Base-by-base conservation (phyloP, 2,329 filamentous ascomycete species). In the Alternaria ethzedia region DNA sequence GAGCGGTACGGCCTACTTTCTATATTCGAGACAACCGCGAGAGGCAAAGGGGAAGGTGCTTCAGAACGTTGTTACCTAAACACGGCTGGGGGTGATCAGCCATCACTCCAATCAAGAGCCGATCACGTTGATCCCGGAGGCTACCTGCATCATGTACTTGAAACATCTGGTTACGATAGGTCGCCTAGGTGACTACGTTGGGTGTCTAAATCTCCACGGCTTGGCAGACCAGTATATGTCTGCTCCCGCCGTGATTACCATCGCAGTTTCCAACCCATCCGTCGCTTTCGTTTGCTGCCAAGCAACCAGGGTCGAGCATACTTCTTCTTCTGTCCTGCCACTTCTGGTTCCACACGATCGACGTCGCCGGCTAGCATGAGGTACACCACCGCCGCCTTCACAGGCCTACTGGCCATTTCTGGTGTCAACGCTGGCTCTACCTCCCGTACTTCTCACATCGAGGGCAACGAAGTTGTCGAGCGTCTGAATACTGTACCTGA, bases 361-460 rank as follows among this genome's bases (percentile, higher is more conserved):
- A 13, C 43, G 54, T 51, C 26, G 15, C 32, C 44, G 28, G 25
- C 28, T 28, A 52, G 47, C 9, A 80, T 80, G 79, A 75, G 69
- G 65, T 73, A 66, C 60, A 69, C 74, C 28, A 49, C 74, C 20
- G 50, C 77, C 41, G 45, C 78, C 47, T 60, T 79, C 54, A 69
- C 75, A 21, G 76, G 76, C 57, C 73, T 80, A 32, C 55, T 79
- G 72, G 76, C 74, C 61, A 59, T 79, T 20, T 69, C 70, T 50
- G 68, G 71, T 49, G 73, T 69, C 64, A 71, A 72, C 70, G 65
- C 71, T 59, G 68, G 68, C n/a, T 63, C 57, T 25, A 52, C 62
- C 9, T 66, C 59, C 13, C 58, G 68, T 64, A 20, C 69, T 20
- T 76, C 68, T 23, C 72, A 75, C 61, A 62, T 75, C 21, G 72